A percentile compares a stretch with the other conserved stretches of the same genome.
Conservation (phyloP, 176 grass and related monocot genomes). For the Carex littledalei region DNA sequence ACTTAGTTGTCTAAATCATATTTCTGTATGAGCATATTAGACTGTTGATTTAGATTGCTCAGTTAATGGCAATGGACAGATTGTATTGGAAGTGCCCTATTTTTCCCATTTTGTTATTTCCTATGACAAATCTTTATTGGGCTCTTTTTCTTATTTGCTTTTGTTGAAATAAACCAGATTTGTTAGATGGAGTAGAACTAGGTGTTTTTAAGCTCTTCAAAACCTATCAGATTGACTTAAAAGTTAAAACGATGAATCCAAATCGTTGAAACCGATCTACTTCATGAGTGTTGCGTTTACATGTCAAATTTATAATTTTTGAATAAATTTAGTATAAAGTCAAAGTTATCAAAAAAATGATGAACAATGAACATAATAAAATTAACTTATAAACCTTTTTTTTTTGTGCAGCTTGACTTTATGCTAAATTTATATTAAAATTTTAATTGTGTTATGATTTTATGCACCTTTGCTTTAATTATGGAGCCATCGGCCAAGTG, state of each 20-base stretch:
- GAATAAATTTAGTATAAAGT: no score
- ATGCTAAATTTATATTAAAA: background rate
- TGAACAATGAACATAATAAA: no score
- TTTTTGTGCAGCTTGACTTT: no score
- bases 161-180: background rate
- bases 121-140: background rate
- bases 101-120: background rate
- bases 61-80: background rate
- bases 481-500: slow-evolving; percentile 50
- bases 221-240: no score
- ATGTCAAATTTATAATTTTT: no score
- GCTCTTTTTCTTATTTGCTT: background rate
- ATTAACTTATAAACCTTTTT: no score
- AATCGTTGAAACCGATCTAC: no score
- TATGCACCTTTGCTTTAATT: slow-evolving; percentile 55
- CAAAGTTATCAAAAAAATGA: no score
- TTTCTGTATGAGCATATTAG: background rate
- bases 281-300: no score
- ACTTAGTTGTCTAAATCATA: background rate
- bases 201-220: no score
- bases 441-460: background rate
- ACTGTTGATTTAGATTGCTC: background rate
- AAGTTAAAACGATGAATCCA: no score
- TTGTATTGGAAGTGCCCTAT: background rate
- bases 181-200: no score